Percentiles rank a stretch among this genome's conserved stretches.
These are phyloP conservation scores for Calonectria leucothoes DNA, from an alignment of 2,329 filamentous ascomycete genomes.

Conservation along the genomic window DNA sequence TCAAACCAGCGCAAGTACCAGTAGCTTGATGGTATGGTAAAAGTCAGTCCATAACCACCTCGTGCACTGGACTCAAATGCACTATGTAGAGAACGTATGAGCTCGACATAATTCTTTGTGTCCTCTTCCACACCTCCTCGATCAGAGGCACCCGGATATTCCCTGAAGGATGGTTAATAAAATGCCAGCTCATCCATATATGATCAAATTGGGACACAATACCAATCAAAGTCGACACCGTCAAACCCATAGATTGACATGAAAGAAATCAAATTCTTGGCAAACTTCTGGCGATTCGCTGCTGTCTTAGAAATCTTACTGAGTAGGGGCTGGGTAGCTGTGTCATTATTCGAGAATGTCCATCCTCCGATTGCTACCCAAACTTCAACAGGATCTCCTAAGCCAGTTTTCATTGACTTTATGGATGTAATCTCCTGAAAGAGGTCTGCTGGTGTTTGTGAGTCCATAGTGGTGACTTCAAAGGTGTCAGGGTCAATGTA, in stretches of 20 bases:
- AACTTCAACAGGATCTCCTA: slow-evolving; percentile 20
- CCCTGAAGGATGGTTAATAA: too few species aligned
- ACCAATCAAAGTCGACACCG: not conserved
- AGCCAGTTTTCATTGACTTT: not conserved
- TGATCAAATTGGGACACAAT: too few species aligned
- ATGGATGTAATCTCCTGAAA: not conserved
- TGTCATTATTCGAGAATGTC: slow-evolving; percentile 44
- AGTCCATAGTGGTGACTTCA: slow-evolving; percentile 41
- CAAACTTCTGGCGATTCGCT: not conserved
- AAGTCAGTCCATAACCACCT: not conserved
- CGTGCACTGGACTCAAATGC: not conserved
- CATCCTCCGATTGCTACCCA: slow-evolving; percentile 50
- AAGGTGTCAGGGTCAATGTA: slow-evolving; percentile 35
- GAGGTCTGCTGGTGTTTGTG: not conserved
- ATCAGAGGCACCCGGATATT: not conserved
- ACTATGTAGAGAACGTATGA: not conserved
- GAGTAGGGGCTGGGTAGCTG: slow-evolving; percentile 12
- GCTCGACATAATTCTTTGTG: not conserved
- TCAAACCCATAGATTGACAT: not conserved
- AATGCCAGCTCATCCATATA: too few species aligned
- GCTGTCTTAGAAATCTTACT: not conserved
- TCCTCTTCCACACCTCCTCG: not conserved
- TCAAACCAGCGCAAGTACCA: not conserved
- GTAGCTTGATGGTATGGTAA: not conserved
- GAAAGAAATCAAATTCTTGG: not conserved